These are phyloP conservation scores for Truncatella angustata DNA, from an alignment of 2,329 filamentous ascomycete species.

Conservation along the genomic window DNA sequence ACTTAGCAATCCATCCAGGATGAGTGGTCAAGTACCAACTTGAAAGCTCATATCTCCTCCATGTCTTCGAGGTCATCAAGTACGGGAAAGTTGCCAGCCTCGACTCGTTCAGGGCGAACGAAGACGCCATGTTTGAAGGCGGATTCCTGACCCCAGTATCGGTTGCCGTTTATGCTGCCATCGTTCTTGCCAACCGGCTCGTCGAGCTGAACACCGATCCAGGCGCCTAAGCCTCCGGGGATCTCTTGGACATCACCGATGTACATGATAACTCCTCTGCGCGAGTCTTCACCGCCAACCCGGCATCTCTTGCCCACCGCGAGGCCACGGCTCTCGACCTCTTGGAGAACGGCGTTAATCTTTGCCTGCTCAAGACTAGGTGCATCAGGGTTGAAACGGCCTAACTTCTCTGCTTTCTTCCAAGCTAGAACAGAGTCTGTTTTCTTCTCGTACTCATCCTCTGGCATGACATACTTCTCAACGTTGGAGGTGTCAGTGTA, in stretches of 20 bases:
- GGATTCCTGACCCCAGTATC: conserved; percentile 69
- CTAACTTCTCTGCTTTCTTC: conserved; percentile 95
- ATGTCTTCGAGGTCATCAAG: conserved; percentile 75
- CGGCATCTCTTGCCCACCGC: conserved; percentile 61
- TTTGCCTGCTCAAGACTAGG: conserved; percentile 72
- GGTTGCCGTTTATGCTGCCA: conserved; percentile 64
- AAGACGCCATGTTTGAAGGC: conserved; percentile 72
- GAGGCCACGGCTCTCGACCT: conserved; percentile 69
- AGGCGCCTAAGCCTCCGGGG: conserved; percentile 60
- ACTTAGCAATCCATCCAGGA: too few species aligned
- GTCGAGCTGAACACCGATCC: conserved; percentile 74
- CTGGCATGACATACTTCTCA: conserved; percentile 88
- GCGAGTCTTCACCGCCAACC: conserved; percentile 64
- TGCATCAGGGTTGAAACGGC: conserved; percentile 87
- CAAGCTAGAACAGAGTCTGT: conserved; percentile 87
- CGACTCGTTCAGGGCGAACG: conserved; percentile 74
- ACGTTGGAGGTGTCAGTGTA: conserved; percentile 79
- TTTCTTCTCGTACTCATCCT: conserved; percentile 80
- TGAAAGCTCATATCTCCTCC: conserved; percentile 61
- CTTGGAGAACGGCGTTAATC: conserved; percentile 64
- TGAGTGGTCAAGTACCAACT: not conserved
- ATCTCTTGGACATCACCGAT: conserved; percentile 75
- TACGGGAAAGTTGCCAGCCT: conserved; percentile 69
- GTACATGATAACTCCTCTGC: conserved; percentile 69
- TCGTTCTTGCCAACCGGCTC: conserved; percentile 84